Conservation (phyloP, 441 rosid species). For the Syzygium malaccense region DNA sequence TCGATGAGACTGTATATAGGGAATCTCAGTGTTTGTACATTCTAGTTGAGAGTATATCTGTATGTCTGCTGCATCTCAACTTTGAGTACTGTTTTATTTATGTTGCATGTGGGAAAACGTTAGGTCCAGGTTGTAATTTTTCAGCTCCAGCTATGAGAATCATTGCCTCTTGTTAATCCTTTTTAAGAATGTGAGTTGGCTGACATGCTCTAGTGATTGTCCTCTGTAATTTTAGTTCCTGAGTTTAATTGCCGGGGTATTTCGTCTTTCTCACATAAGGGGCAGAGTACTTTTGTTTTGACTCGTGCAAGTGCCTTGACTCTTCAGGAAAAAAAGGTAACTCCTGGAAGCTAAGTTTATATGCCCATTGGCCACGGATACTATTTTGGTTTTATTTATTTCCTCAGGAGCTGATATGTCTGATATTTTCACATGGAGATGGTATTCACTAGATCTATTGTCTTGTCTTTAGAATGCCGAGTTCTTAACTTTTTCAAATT, state of each 20-base stretch:
- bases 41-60: neutral
- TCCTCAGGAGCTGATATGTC: neutral
- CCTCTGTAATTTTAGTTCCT: conserved; percentile 24
- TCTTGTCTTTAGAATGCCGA: conserved; percentile 37
- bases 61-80: neutral
- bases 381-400: neutral
- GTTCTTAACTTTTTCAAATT: conserved; percentile 26
- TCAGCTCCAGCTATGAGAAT: neutral
- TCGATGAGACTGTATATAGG: neutral
- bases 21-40: neutral
- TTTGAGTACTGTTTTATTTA: neutral
- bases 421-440: neutral
- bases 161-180: neutral
- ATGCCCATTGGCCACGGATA: neutral
- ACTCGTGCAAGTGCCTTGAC: conserved; percentile 23
- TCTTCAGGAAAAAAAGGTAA: conserved; percentile 38
- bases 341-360: conserved; percentile 4
- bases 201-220: neutral
- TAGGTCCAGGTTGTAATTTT: neutral
- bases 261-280: conserved; percentile 32
- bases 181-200: neutral
- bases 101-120: neutral
- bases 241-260: conserved; percentile 16
- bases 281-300: conserved; percentile 29
- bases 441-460: neutral